A percentile compares a stretch with the other conserved stretches of the same genome.
phyloP scores from a whole-genome alignment of 225 moss, liverwort and hornwort genomes.

The Polytrichum formosum region DNA sequence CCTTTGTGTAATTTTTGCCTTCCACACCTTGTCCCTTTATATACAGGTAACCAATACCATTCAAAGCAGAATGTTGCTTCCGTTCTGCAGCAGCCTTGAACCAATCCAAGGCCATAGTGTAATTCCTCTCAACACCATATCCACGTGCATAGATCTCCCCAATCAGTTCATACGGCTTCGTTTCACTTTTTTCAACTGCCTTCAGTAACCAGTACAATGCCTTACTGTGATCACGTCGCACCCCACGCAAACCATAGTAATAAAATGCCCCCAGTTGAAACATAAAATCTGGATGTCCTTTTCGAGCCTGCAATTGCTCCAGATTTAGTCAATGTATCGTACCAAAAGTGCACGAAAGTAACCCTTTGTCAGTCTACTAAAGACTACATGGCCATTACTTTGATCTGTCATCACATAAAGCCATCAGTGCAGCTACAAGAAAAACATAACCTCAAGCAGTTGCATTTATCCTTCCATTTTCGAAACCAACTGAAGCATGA shows the following conservation, averaged over 20 bases:
- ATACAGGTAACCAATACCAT: constrained; percentile 91
- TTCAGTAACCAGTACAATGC: constrained; percentile 84
- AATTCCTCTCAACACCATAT: constrained; percentile 82
- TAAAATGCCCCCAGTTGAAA: constrained; percentile 83
- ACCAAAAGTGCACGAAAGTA: too few species aligned
- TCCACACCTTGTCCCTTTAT: constrained; percentile 88
- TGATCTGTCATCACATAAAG: background rate
- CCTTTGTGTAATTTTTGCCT: constrained; percentile 87
- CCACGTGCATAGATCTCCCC: constrained; percentile 99
- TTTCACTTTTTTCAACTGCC: constrained; percentile 89
- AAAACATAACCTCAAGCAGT: too few species aligned
- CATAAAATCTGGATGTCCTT: constrained; percentile 81
- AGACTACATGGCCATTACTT: background rate
- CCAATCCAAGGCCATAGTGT: constrained; percentile 80
- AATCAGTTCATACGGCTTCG: constrained; percentile 68
- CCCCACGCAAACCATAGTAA: constrained; percentile 80
- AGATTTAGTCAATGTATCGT: too few species aligned
- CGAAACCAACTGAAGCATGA: too few species aligned
- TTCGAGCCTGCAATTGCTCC: constrained; percentile 44
- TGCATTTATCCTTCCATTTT: too few species aligned
- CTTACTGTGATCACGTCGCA: constrained; percentile 84
- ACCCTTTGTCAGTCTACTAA: background rate
- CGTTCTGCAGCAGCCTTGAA: constrained; percentile 59
- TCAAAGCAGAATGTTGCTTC: constrained; percentile 71
- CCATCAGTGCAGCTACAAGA: background rate